phyloP scores from a whole-genome alignment of 192 early-diverging fungal species.

The Linnemannia zychae region DNA sequence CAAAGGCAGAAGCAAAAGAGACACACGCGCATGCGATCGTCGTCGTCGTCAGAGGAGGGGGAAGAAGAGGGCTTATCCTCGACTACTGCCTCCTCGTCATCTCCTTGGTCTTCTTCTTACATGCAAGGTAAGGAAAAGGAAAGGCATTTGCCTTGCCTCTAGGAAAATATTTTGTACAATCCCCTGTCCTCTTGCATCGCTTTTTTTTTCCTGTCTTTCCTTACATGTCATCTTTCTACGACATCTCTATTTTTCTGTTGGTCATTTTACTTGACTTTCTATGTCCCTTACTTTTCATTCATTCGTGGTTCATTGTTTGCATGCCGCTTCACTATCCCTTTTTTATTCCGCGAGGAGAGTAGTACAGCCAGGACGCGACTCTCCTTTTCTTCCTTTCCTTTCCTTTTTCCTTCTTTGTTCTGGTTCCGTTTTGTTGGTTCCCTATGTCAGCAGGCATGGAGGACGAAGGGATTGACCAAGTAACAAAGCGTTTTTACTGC shows the following conservation, averaged over 20 bases:
- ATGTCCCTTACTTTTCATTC: conserved; percentile 2
- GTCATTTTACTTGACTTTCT: no score
- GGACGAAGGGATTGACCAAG: neutral
- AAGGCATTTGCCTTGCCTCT: no score
- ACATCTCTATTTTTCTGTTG: no score
- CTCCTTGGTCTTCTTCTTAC: neutral
- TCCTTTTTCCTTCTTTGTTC: no score
- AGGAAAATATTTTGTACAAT: no score
- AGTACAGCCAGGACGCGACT: no score
- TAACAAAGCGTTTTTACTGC: neutral
- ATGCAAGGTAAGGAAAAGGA: conserved; percentile 6
- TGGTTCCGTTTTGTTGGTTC: no score
- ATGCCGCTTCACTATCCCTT: neutral
- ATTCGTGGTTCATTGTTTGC: neutral
- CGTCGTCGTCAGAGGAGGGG: neutral
- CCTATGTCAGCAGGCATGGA: neutral
- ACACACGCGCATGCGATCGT: neutral
- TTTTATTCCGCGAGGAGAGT: no score
- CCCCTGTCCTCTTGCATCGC: neutral
- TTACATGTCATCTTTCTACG: neutral
- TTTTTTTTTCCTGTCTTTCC: neutral
- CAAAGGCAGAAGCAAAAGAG: neutral
- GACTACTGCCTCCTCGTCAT: neutral
- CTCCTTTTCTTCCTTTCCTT: neutral
- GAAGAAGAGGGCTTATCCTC: conserved; percentile 2